Evolutionary conservation across 2,329 filamentous ascomycete species (phyloP).

Genomic region (Davidsoniella neocaledoniae): DNA sequence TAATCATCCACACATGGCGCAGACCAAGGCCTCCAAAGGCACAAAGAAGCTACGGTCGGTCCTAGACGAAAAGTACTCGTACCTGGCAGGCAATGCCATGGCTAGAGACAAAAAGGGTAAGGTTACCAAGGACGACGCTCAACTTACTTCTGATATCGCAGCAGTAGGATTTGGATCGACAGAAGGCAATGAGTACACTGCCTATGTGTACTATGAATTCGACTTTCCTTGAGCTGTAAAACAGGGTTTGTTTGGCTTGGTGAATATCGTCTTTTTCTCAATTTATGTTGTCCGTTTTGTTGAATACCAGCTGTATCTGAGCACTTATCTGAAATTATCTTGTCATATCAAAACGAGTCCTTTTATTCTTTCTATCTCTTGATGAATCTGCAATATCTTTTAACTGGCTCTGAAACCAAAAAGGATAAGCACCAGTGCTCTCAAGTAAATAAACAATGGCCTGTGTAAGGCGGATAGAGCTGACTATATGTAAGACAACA

Average conservation of each 20-base stretch:
- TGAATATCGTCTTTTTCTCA: neutral
- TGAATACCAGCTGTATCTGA: neutral
- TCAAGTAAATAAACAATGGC: too few species aligned
- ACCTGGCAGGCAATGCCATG: slow-evolving; percentile 87
- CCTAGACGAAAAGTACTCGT: slow-evolving; percentile 73
- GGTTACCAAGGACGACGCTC: slow-evolving; percentile 75
- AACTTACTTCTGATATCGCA: slow-evolving; percentile 67
- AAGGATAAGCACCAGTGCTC: too few species aligned
- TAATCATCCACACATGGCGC: neutral
- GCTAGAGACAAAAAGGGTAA: slow-evolving; percentile 86
- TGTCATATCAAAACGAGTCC: too few species aligned
- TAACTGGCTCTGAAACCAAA: too few species aligned
- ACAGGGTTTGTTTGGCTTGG: neutral
- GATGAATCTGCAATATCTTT: too few species aligned
- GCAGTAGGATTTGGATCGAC: slow-evolving; percentile 50
- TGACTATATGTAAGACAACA: too few species aligned
- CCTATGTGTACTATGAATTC: slow-evolving; percentile 95
- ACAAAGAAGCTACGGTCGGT: slow-evolving; percentile 63
- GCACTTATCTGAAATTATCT: too few species aligned
- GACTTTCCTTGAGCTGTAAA: slow-evolving; percentile 39
- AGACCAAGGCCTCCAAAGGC: slow-evolving; percentile 45
- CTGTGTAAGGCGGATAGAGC: too few species aligned
- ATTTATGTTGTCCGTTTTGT: neutral
- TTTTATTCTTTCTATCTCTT: too few species aligned
- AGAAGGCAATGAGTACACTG: slow-evolving; percentile 72